A percentile compares a stretch with the other conserved stretches of the same genome.
phyloP scores from a whole-genome alignment of 1,284 basidiomycete genomes.

The Xanthoconium separans region DNA sequence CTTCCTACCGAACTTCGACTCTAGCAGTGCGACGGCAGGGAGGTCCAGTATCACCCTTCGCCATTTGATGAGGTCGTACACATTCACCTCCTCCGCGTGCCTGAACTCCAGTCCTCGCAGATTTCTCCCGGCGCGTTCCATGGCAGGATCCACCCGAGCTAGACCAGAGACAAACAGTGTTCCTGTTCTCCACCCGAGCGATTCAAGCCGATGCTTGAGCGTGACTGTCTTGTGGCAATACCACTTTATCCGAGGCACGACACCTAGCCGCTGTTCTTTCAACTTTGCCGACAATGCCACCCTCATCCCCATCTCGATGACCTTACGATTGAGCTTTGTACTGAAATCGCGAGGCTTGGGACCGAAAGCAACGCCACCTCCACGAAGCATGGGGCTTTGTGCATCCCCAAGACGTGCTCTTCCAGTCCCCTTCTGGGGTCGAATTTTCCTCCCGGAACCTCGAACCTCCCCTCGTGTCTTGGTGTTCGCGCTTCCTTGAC shows the following conservation, averaged over 20 bases:
- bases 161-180: slow-evolving; percentile 74
- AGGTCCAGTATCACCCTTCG: slow-evolving; percentile 68
- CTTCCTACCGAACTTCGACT: slow-evolving; percentile 48
- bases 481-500: slow-evolving; percentile 88
- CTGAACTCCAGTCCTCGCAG: slow-evolving; percentile 63
- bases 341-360: slow-evolving; percentile 90
- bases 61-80: slow-evolving; percentile 81
- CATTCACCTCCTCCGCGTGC: slow-evolving; percentile 63
- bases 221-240: slow-evolving; percentile 65
- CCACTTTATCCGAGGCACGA: slow-evolving; percentile 76
- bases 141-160: slow-evolving; percentile 49
- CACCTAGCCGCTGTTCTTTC: slow-evolving; percentile 69
- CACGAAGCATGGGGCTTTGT: slow-evolving; percentile 86
- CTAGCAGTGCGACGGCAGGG: slow-evolving; percentile 68
- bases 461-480: slow-evolving; percentile 90
- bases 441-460: slow-evolving; percentile 86
- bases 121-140: slow-evolving; percentile 61
- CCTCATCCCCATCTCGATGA: slow-evolving; percentile 90
- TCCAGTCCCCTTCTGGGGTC: slow-evolving; percentile 91
- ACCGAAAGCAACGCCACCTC: slow-evolving; percentile 91
- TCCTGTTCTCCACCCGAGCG: slow-evolving; percentile 58
- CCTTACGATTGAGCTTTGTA: slow-evolving; percentile 87
- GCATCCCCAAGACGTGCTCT: slow-evolving; percentile 87
- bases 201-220: slow-evolving; percentile 56
- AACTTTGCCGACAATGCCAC: slow-evolving; percentile 84